Conservation (phyloP, 2,329 filamentous ascomycete genomes). For the Talaromyces marneffei region DNA sequence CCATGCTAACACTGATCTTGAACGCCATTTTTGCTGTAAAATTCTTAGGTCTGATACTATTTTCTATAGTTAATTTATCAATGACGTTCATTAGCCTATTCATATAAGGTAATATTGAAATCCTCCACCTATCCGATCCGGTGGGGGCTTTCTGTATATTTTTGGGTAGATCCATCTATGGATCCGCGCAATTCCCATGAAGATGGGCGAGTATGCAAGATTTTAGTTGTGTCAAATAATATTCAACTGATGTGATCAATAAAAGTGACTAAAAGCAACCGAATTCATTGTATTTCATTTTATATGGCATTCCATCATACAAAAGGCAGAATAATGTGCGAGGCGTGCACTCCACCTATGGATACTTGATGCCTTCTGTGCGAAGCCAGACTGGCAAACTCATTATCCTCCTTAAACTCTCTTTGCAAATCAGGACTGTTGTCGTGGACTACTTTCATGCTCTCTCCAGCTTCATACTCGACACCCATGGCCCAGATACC, state of each 20-base stretch:
- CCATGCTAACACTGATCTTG: conserved; percentile 1
- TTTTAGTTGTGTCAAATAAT: not conserved
- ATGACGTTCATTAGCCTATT: not conserved
- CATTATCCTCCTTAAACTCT: conserved; percentile 4
- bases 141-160: not conserved
- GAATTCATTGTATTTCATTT: not conserved
- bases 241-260: not conserved
- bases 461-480: conserved; percentile 39
- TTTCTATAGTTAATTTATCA: not conserved
- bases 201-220: not conserved
- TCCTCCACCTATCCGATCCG: conserved; percentile 1
- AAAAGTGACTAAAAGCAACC: not conserved
- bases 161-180: not conserved
- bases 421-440: not conserved
- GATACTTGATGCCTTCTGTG: not conserved
- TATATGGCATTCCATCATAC: not conserved
- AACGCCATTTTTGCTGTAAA: not conserved
- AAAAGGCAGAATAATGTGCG: conserved; percentile 4
- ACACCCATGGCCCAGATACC: conserved; percentile 43
- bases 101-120: not conserved
- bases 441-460: conserved; percentile 15
- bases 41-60: not conserved
- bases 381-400: not conserved
- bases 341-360: conserved; percentile 1
- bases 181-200: not conserved